Evolutionary conservation across 768 basidiomycete species (phyloP).

Genomic region (Suillus clintonianus): DNA sequence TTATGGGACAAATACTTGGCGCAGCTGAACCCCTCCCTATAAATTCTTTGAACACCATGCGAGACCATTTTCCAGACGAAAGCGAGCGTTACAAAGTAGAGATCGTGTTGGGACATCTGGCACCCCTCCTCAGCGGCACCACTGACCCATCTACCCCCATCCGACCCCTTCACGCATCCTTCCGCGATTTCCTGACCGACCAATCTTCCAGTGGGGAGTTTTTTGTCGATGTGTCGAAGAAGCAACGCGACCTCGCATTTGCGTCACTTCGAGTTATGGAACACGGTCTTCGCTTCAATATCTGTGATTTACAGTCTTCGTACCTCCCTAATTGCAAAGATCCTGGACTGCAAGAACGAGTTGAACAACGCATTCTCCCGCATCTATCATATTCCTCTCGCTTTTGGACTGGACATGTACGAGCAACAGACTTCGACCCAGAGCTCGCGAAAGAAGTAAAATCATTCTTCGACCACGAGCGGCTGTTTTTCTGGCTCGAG

Average conservation of each 20-base stretch:
- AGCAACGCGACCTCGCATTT: conserved; percentile 19
- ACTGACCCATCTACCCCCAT: conserved; percentile 5
- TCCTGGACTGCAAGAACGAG: not conserved
- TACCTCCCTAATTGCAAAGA: conserved; percentile 28
- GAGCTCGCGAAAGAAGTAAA: not conserved
- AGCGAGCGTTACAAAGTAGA: not conserved
- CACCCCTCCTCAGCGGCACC: conserved; percentile 8
- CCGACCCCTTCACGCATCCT: conserved; percentile 27
- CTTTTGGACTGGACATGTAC: conserved; percentile 12
- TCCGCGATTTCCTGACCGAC: conserved; percentile 26
- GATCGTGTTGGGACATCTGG: conserved; percentile 4
- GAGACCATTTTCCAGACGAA: not conserved
- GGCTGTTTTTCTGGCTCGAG: conserved; percentile 10
- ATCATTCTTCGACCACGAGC: conserved; percentile 3
- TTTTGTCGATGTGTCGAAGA: conserved; percentile 9
- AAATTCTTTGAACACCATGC: not conserved
- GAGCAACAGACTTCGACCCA: not conserved
- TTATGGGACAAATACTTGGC: conserved; percentile 2
- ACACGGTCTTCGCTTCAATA: conserved; percentile 34
- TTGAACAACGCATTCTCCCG: not conserved
- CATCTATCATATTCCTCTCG: conserved; percentile 11
- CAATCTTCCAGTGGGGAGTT: conserved; percentile 12
- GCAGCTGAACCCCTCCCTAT: conserved; percentile 1
- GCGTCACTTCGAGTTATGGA: conserved; percentile 31
- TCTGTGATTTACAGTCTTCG: conserved; percentile 33